Evolutionary conservation across 2,329 filamentous ascomycete genomes (phyloP), one percentile per base, ranked within the genome.

Genomic region (Venturiaceae sp.): DNA sequence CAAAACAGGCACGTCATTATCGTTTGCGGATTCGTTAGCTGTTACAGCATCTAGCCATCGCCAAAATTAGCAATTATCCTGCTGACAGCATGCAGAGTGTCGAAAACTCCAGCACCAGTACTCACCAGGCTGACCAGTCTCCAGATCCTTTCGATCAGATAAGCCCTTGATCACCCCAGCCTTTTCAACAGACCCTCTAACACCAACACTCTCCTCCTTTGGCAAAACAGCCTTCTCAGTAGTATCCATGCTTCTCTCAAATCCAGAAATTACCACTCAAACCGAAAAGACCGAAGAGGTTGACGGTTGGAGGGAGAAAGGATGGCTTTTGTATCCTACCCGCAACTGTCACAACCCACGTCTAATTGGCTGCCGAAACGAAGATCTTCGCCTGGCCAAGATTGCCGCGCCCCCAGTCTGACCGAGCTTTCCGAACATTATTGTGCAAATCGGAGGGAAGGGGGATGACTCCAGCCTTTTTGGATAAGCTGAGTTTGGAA

Each of bases 1-100:
- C 11, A 60, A 23, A 37, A 46, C 36, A n/a, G 58, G 54, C 14
- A 60, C 28, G 4, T 60, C 54, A 39, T 52, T 19, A 14, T 52
- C 55, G 21, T 32, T 13, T 50, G 44, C 44, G 16, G n/a, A n/a
- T n/a, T n/a, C n/a, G n/a, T n/a, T n/a, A n/a, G 16, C 44, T 5
- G 2, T 7, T 9, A 6, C 21, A 4, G 23, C 23, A 30, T 30
- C 44, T 50, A 30, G 3, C 28, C 16, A 3, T 3, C 2, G 5
- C 44, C 23, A 32, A 8, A n/a, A n/a, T 50, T 5, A 30, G 44
- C 44, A 50, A n/a, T n/a, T n/a, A n/a, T n/a, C n/a, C n/a, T n/a
- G n/a, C n/a, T n/a, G n/a, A n/a, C n/a, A n/a, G n/a, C n/a, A n/a
- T n/a, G n/a, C n/a, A n/a, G n/a, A n/a, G n/a, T n/a, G n/a, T n/a